Evolutionary conservation across 495 filamentous ascomycete genomes (phyloP).

Genomic region (Pyrenopolyporus hunteri): DNA sequence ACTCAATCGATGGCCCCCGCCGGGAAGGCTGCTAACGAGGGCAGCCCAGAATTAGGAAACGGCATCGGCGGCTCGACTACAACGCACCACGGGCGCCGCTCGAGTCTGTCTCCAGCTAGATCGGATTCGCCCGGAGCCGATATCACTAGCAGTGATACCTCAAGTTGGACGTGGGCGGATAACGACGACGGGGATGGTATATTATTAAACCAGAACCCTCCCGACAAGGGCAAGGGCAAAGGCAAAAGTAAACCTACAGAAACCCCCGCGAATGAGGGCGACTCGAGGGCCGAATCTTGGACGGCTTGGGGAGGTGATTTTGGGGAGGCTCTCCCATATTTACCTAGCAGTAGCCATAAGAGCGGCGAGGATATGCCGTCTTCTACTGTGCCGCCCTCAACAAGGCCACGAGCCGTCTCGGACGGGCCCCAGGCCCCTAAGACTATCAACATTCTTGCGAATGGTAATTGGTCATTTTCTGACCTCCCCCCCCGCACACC

Average conservation of each 20-base stretch:
- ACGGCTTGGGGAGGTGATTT: constrained; percentile 33
- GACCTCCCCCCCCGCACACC: constrained; percentile 32
- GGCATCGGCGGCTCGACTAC: not conserved
- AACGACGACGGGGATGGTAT: constrained; percentile 41
- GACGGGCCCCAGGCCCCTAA: constrained; percentile 51
- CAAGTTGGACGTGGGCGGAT: constrained; percentile 43
- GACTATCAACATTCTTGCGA: constrained; percentile 49
- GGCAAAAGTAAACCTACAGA: constrained; percentile 36
- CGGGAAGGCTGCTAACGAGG: constrained; percentile 1
- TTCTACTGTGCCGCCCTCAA: constrained; percentile 13
- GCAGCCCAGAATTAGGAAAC: not conserved
- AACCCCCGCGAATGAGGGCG: not conserved
- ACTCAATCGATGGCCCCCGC: constrained; percentile 39
- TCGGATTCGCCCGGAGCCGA: constrained; percentile 30
- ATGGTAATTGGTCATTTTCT: constrained; percentile 58
- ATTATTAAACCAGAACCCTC: constrained; percentile 14
- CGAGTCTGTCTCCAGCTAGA: constrained; percentile 13
- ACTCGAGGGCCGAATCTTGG: constrained; percentile 21
- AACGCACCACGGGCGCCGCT: constrained; percentile 3
- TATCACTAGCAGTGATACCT: constrained; percentile 36
- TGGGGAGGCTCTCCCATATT: constrained; percentile 10
- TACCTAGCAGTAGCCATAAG: not conserved
- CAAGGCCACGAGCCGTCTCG: constrained; percentile 48
- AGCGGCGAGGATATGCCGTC: not conserved
- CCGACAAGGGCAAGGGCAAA: constrained; percentile 50